Conservation (phyloP, 371 early-diverging fungal genomes). For the Circinella umbellata region DNA sequence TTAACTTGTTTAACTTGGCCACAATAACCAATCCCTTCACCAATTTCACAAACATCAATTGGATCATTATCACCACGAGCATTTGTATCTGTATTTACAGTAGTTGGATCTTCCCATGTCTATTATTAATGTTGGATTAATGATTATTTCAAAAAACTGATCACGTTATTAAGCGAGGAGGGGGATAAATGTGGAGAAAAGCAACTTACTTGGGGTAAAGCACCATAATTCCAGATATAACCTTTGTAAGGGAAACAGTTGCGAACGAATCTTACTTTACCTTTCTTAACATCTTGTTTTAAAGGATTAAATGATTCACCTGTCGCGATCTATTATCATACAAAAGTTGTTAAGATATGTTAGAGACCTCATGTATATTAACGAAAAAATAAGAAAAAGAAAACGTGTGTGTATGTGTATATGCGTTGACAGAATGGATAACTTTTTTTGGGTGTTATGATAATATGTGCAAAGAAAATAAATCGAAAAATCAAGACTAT, state of each 20-base stretch:
- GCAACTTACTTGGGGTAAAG: constrained; percentile 91
- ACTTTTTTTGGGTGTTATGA: too few species aligned
- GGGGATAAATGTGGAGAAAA: too few species aligned
- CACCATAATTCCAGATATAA: constrained; percentile 99
- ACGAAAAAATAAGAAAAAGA: not conserved
- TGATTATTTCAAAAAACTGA: too few species aligned
- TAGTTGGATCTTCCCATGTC: constrained; percentile 99
- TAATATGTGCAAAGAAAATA: too few species aligned
- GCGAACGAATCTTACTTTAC: constrained; percentile 96
- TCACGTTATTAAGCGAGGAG: too few species aligned
- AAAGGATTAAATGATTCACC: constrained; percentile 97
- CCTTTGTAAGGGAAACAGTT: constrained; percentile 99
- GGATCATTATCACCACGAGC: constrained; percentile 98
- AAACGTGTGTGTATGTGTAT: not conserved
- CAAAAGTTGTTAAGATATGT: too few species aligned
- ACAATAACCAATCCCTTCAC: constrained; percentile 76
- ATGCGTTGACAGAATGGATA: too few species aligned
- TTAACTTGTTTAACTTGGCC: constrained; percentile 98
- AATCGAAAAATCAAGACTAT: not conserved
- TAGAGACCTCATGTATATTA: too few species aligned
- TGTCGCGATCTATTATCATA: constrained; percentile 80
- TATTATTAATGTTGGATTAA: too few species aligned
- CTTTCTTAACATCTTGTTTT: constrained; percentile 99
- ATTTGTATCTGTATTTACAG: constrained; percentile 85
- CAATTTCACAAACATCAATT: constrained; percentile 95